phyloP scores from a whole-genome alignment of 2,329 filamentous ascomycete genomes.

The Fusarium proliferatum region DNA sequence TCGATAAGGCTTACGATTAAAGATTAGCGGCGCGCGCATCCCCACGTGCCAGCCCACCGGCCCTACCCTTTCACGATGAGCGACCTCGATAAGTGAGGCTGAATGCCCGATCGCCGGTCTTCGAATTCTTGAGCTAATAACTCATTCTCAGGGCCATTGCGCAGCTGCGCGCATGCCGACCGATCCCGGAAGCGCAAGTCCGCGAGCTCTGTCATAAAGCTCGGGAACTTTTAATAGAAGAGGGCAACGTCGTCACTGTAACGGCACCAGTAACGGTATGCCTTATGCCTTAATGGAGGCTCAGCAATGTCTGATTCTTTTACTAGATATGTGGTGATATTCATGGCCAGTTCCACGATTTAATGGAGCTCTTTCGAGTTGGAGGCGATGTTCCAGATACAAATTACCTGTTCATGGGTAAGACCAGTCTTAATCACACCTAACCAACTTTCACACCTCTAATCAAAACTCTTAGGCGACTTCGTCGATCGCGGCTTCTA shows the following conservation, averaged over 20 bases:
- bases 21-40: conserved; percentile 37
- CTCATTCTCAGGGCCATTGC: conserved; percentile 79
- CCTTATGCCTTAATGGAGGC: not conserved
- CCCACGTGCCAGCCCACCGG: conserved; percentile 32
- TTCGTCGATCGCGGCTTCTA: conserved; percentile 99
- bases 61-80: conserved; percentile 71
- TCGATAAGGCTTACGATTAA: conserved; percentile 14
- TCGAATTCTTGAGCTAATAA: conserved; percentile 23
- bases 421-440: conserved; percentile 21
- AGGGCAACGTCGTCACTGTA: conserved; percentile 96
- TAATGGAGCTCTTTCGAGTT: conserved; percentile 96
- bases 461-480: conserved; percentile 69
- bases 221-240: conserved; percentile 93
- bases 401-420: conserved; percentile 97
- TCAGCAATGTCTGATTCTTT: conserved; percentile 20
- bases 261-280: conserved; percentile 91
- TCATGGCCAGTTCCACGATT: conserved; percentile 94
- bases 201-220: conserved; percentile 98
- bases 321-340: conserved; percentile 92
- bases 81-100: conserved; percentile 85
- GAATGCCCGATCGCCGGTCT: conserved; percentile 3
- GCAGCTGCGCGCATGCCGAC: conserved; percentile 93
- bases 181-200: conserved; percentile 94
- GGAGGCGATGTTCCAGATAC: conserved; percentile 95
- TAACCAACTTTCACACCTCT: conserved; percentile 8